Base-by-base conservation (phyloP, 495 filamentous ascomycete genomes). In the Talaromyces borbonicus region DNA sequence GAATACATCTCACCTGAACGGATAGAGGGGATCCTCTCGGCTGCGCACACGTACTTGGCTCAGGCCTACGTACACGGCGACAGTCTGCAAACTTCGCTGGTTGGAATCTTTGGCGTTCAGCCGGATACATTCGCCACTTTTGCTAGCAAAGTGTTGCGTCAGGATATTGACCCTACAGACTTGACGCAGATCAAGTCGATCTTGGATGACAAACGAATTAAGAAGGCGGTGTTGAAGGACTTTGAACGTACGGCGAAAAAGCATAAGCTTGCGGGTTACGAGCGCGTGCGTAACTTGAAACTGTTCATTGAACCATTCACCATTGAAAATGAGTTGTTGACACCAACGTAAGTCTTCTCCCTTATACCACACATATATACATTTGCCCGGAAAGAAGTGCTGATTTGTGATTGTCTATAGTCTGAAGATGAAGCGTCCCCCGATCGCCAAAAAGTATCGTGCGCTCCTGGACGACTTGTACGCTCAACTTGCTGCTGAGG, bases 1-100 rank as follows among this genome's bases (percentile, higher is more conserved):
- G 92, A 98, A 70, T 98, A 98, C 62, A 86, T 98, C 54, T 96
- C 89, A 23, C 92, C 92, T 19, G 92, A 98, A 69, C 85, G 90
- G 24, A 82, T 98, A 56, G 92, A 98, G 73, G 95, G 95, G 66
- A 79, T 93, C 14, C 86, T 88, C 59, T 74, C 95, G 47, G 84
- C 84, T 29, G 84, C 83, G 67, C 75, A 82, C 43, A 83, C 75
- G 49, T 78, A 86, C 46, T 68, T 97, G 18, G 75, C 79, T 36
- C 83, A 83, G 58, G 90, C 79, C 2, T 95, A 87, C 51, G 85
- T 96, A 25, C 90, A 98, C 62, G 92, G 92, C 30, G 92, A 98
- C 57, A 81, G 83, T 47, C 68, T 83, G 49, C 83, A 95, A 70
- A 78, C 83, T 4, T 83, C 76, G 65, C 71, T 98, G 12, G 87